A percentile compares a stretch with the other conserved stretches of the same genome.
Evolutionary conservation across 306 rosid species (phyloP).

Genomic region (Alnus glutinosa): DNA sequence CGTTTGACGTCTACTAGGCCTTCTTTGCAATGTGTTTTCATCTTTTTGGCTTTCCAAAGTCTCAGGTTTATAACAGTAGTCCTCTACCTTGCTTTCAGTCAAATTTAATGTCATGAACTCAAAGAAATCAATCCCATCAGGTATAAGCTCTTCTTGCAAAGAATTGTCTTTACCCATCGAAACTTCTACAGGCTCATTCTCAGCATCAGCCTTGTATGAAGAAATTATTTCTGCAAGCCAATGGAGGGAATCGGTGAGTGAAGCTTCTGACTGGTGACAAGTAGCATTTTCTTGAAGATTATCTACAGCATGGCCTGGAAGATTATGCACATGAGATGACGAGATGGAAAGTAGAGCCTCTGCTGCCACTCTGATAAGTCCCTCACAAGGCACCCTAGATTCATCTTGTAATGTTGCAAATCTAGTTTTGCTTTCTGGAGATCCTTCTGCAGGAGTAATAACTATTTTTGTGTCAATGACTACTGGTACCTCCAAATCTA

Average conservation of each 20-base stretch:
- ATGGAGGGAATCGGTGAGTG: neutral
- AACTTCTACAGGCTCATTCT: neutral
- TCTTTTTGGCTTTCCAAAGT: neutral
- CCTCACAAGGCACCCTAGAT: neutral
- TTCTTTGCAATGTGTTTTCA: neutral
- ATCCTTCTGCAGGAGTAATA: neutral
- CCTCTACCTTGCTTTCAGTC: constrained; percentile 10
- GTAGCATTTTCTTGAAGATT: constrained; percentile 8
- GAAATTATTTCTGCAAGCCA: constrained; percentile 1
- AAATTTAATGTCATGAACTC: constrained; percentile 11
- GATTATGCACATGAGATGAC: neutral
- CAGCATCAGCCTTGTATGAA: neutral
- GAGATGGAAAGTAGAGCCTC: constrained; percentile 1
- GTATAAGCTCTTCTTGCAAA: neutral
- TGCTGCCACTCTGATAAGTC: neutral
- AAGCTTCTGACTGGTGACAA: constrained; percentile 2
- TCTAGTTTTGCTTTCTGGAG: neutral
- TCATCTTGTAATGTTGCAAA: neutral
- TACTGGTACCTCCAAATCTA: constrained; percentile 2
- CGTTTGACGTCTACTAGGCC: constrained; percentile 2
- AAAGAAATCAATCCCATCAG: constrained; percentile 13
- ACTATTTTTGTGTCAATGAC: neutral
- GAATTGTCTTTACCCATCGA: neutral
- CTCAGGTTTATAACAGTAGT: neutral
- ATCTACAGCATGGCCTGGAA: neutral